A percentile compares a stretch with the other conserved stretches of the same genome.
Conservation (phyloP, 2,329 filamentous ascomycete species). For the Microsporum ferrugineum region DNA sequence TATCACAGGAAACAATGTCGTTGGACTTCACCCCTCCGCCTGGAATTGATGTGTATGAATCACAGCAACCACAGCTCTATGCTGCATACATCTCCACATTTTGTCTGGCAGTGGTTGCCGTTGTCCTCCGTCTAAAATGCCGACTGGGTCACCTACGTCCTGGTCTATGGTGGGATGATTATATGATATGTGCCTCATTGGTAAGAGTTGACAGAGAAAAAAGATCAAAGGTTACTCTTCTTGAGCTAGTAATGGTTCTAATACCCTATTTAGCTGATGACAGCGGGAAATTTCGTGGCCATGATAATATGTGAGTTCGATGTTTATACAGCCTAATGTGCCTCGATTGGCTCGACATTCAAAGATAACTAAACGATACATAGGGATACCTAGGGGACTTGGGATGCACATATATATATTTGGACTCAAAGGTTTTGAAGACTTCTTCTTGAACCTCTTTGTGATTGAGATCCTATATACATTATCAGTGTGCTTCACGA, state of each 20-base stretch:
- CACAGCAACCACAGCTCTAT: conserved; percentile 1
- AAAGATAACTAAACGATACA: not conserved
- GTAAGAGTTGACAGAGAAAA: not conserved
- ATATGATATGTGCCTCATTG: not conserved
- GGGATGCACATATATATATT: conserved; percentile 4
- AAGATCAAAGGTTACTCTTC: not conserved
- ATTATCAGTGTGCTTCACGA: not conserved
- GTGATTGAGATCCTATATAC: conserved; percentile 6
- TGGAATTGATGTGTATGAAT: conserved; percentile 1
- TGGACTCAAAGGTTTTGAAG: not conserved
- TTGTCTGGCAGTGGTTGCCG: not conserved
- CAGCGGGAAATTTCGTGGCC: conserved; percentile 2
- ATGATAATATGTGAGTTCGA: not conserved
- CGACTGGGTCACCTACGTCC: not conserved
- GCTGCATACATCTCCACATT: conserved; percentile 2
- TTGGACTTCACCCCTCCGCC: not conserved
- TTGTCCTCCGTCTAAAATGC: not conserved
- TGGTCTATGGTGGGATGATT: conserved; percentile 3
- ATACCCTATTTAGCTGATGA: not conserved
- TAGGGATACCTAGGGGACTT: conserved; percentile 5
- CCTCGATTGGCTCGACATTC: not conserved
- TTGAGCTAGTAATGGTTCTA: not conserved
- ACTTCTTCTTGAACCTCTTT: conserved; percentile 3
- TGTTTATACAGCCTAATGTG: not conserved
- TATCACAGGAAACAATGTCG: not conserved